Conservation (phyloP, 306 rosid species). For the Canavalia ensiformis region DNA sequence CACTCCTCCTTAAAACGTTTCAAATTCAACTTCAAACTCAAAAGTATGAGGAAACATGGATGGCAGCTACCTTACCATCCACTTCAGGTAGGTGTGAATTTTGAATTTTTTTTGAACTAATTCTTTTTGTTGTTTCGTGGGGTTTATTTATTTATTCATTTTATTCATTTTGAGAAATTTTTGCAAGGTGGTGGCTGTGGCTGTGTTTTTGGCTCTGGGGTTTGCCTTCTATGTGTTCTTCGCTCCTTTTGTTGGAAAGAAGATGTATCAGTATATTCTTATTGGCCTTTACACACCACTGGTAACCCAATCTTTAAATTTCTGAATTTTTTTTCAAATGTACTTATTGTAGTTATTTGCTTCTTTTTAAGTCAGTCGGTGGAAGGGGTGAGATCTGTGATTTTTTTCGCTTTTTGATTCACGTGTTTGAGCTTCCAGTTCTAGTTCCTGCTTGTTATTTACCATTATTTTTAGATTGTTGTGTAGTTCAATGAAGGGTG, state of each 20-base stretch:
- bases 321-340: slow-evolving; percentile 9
- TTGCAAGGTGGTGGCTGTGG: slow-evolving; percentile 86
- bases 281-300: slow-evolving; percentile 86
- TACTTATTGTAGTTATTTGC: not conserved
- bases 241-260: slow-evolving; percentile 87
- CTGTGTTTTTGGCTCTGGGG: slow-evolving; percentile 90
- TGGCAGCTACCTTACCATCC: slow-evolving; percentile 96
- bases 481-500: slow-evolving; percentile 25
- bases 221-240: slow-evolving; percentile 93
- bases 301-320: slow-evolving; percentile 53
- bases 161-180: slow-evolving; percentile 12
- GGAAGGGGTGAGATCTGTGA: slow-evolving; percentile 62
- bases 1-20: not conserved
- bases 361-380: slow-evolving; percentile 31
- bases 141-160: not conserved
- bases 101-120: not conserved
- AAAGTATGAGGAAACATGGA: slow-evolving; percentile 90
- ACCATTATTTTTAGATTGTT: slow-evolving; percentile 11
- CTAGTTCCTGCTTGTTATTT: slow-evolving; percentile 26
- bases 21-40: slow-evolving; percentile 7
- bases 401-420: slow-evolving; percentile 44
- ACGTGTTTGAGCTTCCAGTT: slow-evolving; percentile 28
- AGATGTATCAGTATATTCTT: slow-evolving; percentile 71
- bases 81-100: slow-evolving; percentile 67
- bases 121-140: not conserved